Evolutionary conservation across 2,329 filamentous ascomycete genomes (phyloP).

Genomic region (Pseudogymnoascus sp.): DNA sequence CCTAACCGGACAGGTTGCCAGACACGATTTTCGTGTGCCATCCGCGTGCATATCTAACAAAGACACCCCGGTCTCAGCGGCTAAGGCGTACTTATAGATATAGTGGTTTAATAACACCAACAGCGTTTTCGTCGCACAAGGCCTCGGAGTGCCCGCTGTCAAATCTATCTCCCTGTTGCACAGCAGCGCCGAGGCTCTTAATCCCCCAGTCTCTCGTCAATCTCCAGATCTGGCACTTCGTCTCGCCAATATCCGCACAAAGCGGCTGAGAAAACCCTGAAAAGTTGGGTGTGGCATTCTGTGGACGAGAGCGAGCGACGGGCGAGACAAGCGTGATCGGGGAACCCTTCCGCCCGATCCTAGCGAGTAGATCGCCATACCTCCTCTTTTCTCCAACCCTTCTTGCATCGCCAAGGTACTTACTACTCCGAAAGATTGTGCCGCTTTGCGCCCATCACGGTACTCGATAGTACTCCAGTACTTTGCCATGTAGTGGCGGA

Average conservation of each 20-base stretch:
- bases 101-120: slow-evolving; percentile 1
- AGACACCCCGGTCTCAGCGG: neutral
- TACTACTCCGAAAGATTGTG: neutral
- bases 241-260: neutral
- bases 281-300: neutral
- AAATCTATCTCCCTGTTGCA: slow-evolving; percentile 3
- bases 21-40: neutral
- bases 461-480: neutral
- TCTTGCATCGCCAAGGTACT: neutral
- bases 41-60: neutral
- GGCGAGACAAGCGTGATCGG: neutral
- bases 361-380: neutral
- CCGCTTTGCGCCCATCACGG: neutral
- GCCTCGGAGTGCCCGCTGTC: neutral
- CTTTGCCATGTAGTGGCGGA: neutral
- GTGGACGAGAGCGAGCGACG: neutral
- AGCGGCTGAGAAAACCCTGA: neutral
- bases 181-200: neutral
- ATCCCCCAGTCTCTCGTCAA: slow-evolving; percentile 1
- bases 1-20: neutral
- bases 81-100: neutral
- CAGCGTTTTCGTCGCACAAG: neutral
- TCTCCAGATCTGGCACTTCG: neutral
- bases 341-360: slow-evolving; percentile 6
- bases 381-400: neutral